A percentile compares a stretch with the other conserved stretches of the same genome.
phyloP scores from a whole-genome alignment of 176 grass and related monocot species.

The Cymbopogon citratus region DNA sequence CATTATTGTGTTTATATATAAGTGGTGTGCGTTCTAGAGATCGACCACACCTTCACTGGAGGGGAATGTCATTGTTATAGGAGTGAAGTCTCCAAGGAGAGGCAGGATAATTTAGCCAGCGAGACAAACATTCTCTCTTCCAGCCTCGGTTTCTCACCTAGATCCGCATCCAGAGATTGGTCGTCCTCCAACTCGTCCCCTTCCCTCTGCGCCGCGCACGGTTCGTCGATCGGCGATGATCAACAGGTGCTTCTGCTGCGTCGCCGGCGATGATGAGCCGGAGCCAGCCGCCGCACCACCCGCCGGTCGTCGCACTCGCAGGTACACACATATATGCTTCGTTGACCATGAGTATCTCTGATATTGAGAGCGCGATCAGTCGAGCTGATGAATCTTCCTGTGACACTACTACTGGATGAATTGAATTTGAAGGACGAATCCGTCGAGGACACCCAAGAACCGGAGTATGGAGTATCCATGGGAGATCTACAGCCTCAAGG shows the following conservation, averaged over 20 bases:
- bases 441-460: conserved; percentile 29
- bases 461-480: conserved; percentile 55
- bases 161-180: conserved; percentile 9
- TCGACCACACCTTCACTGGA: background rate
- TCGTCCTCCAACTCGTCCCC: background rate
- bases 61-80: background rate
- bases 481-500: conserved; percentile 69
- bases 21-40: conserved; percentile 23
- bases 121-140: conserved; percentile 26
- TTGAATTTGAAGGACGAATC: background rate
- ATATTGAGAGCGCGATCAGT: background rate
- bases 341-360: background rate
- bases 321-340: conserved; percentile 4
- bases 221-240: conserved; percentile 25
- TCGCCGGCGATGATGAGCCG: conserved; percentile 28
- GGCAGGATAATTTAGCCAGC: conserved; percentile 26
- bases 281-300: background rate
- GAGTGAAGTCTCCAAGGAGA: conserved; percentile 50
- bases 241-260: conserved; percentile 46
- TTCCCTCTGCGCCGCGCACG: background rate
- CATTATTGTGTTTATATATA: background rate
- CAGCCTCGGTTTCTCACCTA: conserved; percentile 33
- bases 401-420: background rate
- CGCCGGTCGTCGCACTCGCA: background rate
- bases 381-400: background rate